Evolutionary conservation across 2,329 filamentous ascomycete species (phyloP).

Genomic region (Colletotrichum trifolii): DNA sequence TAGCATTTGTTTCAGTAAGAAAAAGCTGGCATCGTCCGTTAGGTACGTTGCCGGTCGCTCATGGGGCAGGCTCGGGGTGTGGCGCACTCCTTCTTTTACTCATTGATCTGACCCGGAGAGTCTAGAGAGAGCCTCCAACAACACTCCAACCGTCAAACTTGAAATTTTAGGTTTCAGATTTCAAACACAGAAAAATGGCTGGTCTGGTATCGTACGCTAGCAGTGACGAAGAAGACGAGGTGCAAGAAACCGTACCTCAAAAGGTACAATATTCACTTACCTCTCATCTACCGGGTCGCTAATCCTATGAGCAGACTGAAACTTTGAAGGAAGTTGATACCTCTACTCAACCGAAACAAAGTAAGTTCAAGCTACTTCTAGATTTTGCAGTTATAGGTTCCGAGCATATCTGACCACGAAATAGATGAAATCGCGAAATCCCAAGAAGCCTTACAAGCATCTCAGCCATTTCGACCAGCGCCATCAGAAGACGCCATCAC

Average conservation of each 20-base stretch:
- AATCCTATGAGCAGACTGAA: conserved; percentile 12
- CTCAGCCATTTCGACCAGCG: conserved; percentile 3
- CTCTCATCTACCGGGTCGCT: conserved; percentile 5
- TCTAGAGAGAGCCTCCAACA: neutral
- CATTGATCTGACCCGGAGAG: neutral
- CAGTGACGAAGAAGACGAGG: conserved; percentile 61
- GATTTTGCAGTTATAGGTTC: too few species aligned
- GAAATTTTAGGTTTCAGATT: neutral
- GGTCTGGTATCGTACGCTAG: conserved; percentile 63
- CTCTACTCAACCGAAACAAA: neutral
- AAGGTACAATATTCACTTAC: conserved; percentile 12
- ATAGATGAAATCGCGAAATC: too few species aligned
- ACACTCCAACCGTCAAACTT: neutral
- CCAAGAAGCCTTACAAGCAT: conserved; percentile 10
- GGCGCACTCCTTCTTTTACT: too few species aligned
- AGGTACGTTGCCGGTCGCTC: too few species aligned
- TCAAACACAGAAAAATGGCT: conserved; percentile 45
- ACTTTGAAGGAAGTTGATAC: neutral
- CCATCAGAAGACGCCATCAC: conserved; percentile 25
- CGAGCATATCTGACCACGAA: too few species aligned
- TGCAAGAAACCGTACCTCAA: conserved; percentile 17
- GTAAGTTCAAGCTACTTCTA: neutral
- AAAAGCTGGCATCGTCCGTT: too few species aligned
- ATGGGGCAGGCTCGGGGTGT: too few species aligned
- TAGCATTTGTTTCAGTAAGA: too few species aligned